Percentiles rank a stretch among this genome's conserved stretches.
These are phyloP conservation scores for Epichloe gansuensis DNA, from an alignment of 2,329 filamentous ascomycete genomes.

Conservation along the genomic window DNA sequence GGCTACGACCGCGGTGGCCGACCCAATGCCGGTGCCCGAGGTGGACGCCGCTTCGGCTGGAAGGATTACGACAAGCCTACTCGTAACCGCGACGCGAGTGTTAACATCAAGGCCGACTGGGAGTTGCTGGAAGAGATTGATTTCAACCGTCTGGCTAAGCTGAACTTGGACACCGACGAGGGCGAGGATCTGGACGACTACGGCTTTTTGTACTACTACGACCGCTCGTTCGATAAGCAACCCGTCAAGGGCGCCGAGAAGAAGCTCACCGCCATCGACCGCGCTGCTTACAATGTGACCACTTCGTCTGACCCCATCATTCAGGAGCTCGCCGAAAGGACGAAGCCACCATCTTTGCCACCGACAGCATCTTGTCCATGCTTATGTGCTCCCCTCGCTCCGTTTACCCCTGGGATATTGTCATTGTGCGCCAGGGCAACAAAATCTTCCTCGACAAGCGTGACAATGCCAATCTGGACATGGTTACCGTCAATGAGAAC, in stretches of 20 bases:
- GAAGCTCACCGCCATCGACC: constrained; percentile 79
- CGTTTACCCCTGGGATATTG: constrained; percentile 96
- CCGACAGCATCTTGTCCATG: constrained; percentile 95
- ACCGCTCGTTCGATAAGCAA: constrained; percentile 87
- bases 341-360: constrained; percentile 93
- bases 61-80: constrained; percentile 98
- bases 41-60: constrained; percentile 89
- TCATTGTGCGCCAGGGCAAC: constrained; percentile 84
- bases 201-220: constrained; percentile 97
- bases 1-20: constrained; percentile 66
- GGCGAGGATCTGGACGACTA: constrained; percentile 93
- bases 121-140: constrained; percentile 95
- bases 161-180: constrained; percentile 89
- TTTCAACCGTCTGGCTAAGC: constrained; percentile 86
- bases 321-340: constrained; percentile 90
- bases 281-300: constrained; percentile 95
- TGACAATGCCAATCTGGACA: constrained; percentile 84
- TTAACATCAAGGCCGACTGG: constrained; percentile 96
- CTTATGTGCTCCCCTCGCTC: constrained; percentile 96
- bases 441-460: constrained; percentile 99
- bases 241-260: constrained; percentile 81
- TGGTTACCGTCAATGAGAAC: constrained; percentile 99
- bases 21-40: constrained; percentile 51
- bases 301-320: constrained; percentile 94
- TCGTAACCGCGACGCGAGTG: constrained; percentile 88